Conservation (phyloP, 1,284 basidiomycete genomes). For the Apiotrichum gamsii region DNA sequence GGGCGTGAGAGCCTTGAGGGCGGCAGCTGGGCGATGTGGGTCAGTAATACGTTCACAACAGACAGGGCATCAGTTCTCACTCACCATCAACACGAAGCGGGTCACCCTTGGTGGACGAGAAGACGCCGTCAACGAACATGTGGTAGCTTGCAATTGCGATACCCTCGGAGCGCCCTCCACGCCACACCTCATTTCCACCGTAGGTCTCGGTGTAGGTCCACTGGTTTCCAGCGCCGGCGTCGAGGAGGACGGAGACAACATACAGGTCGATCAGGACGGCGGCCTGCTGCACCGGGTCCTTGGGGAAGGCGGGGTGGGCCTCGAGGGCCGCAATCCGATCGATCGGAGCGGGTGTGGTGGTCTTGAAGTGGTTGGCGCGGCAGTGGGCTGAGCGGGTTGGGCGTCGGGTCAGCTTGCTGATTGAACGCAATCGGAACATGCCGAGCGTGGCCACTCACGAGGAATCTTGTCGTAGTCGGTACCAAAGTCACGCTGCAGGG, state of each 20-base stretch:
- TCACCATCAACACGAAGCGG: conserved; percentile 73
- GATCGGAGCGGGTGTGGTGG: conserved; percentile 55
- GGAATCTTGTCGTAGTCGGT: conserved; percentile 55
- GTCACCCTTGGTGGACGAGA: conserved; percentile 61
- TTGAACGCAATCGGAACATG: background rate
- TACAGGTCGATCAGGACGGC: conserved; percentile 81
- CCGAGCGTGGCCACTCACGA: too few relatives aligned
- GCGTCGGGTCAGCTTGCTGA: too few relatives aligned
- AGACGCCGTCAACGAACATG: conserved; percentile 80
- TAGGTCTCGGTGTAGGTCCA: conserved; percentile 70
- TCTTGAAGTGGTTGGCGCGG: conserved; percentile 74
- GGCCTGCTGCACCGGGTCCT: conserved; percentile 55
- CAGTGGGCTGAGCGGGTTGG: conserved; percentile 70
- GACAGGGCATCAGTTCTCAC: conserved; percentile 11
- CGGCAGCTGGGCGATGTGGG: conserved; percentile 60
- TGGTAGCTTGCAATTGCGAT: conserved; percentile 84
- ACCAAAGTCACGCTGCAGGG: conserved; percentile 79
- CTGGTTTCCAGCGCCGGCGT: conserved; percentile 80
- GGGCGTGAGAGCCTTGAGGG: conserved; percentile 60
- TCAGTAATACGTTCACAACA: conserved; percentile 1
- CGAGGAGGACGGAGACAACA: conserved; percentile 84
- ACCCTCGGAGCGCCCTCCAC: conserved; percentile 75
- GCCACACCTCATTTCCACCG: conserved; percentile 32
- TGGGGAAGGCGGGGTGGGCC: conserved; percentile 28
- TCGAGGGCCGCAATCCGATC: conserved; percentile 53